A percentile compares a stretch with the other conserved stretches of the same genome.
These are phyloP conservation scores for Triglochin maritima DNA, from an alignment of 106 monocot species.

Conservation along the genomic window DNA sequence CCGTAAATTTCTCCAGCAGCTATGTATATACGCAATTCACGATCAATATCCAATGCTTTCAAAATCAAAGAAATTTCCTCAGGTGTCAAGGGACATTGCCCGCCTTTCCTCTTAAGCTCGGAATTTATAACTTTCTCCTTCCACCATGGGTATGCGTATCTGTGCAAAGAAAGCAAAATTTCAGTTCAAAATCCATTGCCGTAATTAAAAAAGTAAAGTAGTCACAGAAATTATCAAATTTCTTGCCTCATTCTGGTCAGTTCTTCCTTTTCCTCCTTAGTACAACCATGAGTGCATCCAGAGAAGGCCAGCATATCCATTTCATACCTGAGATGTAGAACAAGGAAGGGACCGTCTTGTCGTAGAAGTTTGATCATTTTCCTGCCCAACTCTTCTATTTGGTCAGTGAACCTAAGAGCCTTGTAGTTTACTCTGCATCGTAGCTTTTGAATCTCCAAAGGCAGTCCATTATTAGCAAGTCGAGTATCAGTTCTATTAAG, in stretches of 20 bases:
- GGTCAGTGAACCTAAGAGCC: conserved; percentile 66
- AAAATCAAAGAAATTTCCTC: conserved; percentile 75
- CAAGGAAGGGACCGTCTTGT: conserved; percentile 72
- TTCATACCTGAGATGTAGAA: conserved; percentile 49
- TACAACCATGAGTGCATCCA: conserved; percentile 87
- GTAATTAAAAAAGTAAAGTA: too few relatives aligned
- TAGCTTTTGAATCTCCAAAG: conserved; percentile 69
- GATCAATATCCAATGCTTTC: conserved; percentile 62
- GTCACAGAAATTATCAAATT: not conserved
- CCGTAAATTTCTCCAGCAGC: conserved; percentile 96
- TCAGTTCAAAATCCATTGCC: too few relatives aligned
- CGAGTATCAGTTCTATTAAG: conserved; percentile 85
- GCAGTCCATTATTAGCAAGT: conserved; percentile 85
- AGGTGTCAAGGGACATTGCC: conserved; percentile 85
- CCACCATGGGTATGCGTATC: conserved; percentile 99
- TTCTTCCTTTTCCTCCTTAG: conserved; percentile 57
- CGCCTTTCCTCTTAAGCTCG: conserved; percentile 67
- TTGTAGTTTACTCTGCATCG: conserved; percentile 72
- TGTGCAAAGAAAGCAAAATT: conserved; percentile 5
- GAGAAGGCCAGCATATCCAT: conserved; percentile 72
- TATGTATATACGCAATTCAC: conserved; percentile 52
- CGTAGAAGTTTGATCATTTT: conserved; percentile 54
- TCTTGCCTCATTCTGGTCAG: conserved; percentile 72
- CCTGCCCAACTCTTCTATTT: conserved; percentile 75
- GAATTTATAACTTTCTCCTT: conserved; percentile 87